Base-by-base conservation (phyloP, 1,284 basidiomycete genomes). In the Ustilago tritici region DNA sequence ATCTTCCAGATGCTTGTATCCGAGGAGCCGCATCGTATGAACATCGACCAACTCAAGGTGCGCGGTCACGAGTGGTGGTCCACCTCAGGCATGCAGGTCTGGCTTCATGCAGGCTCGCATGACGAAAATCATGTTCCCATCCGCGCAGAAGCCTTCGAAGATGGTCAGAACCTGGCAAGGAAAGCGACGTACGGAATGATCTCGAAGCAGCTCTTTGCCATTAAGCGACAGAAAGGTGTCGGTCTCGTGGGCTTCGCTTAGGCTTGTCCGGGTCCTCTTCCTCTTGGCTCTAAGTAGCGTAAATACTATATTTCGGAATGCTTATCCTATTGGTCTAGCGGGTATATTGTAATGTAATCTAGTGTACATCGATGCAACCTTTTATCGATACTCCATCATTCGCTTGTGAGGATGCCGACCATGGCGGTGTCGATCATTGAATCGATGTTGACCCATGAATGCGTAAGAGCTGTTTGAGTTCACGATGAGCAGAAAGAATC, bases 401-500 rank as follows among this genome's bases (percentile, higher is more conserved):
- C 70, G 61, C 53, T 61, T 5, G 64, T 67, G 32, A 97, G 88
- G 78, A 97, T 92, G 15, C 96, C 96, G 55, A 98, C 92, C 69
- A 97, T 88, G 85, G 94, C 96, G 47, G 91, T 90, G 85, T 97
- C 95, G 49, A 99, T 89, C 92, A 98, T 95, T 78, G 92, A 92
- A 70, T 98, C 95, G 28, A 91, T 90, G 81, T 95, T 98, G 35
- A 99, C 95, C 96, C 95, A 99, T 8, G 91, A 92, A 81, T 93
- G 92, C 41, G 84, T 86, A n/a, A 83, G 75, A 56, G 82, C 83
- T 84, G 58, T 10, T 9, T 23, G 47, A 6, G 31, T 28, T 3
- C 15, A 7, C 9, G 15, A 2, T 23, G n/a, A 49, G 28, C 46
- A 43, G 6, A 43, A 9, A n/a, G 49, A 23, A 1, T 59, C 23